Evolutionary conservation across 129 eudicot genomes (phyloP).

Genomic region (Calendula officinalis): DNA sequence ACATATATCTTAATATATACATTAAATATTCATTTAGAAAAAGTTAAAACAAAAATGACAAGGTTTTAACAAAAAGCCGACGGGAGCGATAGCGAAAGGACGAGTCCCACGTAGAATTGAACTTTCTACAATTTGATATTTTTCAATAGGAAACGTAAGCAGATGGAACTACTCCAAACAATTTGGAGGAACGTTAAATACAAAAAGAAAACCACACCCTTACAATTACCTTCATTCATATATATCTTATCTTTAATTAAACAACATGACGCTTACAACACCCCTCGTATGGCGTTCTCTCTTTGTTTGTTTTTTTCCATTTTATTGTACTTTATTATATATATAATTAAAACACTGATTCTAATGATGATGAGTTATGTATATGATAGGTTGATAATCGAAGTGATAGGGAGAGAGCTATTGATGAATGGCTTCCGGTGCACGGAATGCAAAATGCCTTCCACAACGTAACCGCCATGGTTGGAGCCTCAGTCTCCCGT

Average conservation of each 20-base stretch:
- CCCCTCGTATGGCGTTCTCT: conserved; percentile 3
- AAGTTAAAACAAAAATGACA: too few species aligned
- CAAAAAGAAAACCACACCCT: not conserved
- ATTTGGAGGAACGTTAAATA: not conserved
- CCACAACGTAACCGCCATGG: conserved; percentile 56
- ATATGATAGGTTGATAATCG: conserved; percentile 30
- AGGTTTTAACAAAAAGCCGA: too few species aligned
- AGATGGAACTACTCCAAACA: conserved; percentile 17
- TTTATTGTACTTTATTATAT: not conserved
- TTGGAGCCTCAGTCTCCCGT: conserved; percentile 61
- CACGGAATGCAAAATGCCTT: conserved; percentile 32
- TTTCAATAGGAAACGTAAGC: not conserved
- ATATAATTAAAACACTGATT: too few species aligned
- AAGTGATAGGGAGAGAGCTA: conserved; percentile 29
- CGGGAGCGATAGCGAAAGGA: not conserved
- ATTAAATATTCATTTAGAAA: too few species aligned
- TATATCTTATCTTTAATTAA: conserved; percentile 5
- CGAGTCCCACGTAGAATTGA: not conserved
- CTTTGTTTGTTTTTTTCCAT: not conserved
- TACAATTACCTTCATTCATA: not conserved
- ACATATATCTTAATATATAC: too few species aligned
- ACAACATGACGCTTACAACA: conserved; percentile 20
- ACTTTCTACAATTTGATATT: not conserved
- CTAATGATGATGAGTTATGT: not conserved
- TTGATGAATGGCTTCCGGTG: conserved; percentile 49